phyloP scores from a whole-genome alignment of 345 rosid genomes.

The Eucalyptus regnans region DNA sequence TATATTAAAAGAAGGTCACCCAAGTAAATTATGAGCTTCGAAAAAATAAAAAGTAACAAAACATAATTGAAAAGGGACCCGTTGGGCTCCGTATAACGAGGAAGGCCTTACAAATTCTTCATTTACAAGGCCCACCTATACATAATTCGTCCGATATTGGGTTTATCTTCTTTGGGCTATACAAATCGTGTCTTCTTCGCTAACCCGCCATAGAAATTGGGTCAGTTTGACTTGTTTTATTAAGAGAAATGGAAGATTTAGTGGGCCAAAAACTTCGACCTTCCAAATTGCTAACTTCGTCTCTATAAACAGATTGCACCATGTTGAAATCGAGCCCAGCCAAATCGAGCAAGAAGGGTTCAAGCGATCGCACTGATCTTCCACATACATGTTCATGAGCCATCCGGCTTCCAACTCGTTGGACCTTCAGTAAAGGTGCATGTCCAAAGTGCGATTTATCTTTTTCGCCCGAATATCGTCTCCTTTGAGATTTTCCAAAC shows the following conservation, averaged over 20 bases:
- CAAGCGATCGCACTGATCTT: neutral
- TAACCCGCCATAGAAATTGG: neutral
- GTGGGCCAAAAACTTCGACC: neutral
- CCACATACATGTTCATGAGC: neutral
- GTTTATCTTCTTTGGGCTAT: neutral
- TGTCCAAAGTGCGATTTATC: neutral
- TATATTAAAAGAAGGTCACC: neutral
- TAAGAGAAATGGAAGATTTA: neutral
- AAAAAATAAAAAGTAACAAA: neutral
- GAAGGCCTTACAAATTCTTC: neutral
- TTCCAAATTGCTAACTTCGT: neutral
- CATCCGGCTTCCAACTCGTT: slow-evolving; percentile 1
- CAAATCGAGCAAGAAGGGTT: neutral
- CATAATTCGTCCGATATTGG: neutral
- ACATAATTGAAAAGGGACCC: neutral
- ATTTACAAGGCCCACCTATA: neutral
- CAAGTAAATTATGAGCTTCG: neutral
- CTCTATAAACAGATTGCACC: neutral
- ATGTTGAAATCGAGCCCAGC: slow-evolving; percentile 2
- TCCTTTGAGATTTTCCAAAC: neutral
- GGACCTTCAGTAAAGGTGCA: neutral
- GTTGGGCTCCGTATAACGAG: neutral
- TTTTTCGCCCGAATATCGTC: neutral
- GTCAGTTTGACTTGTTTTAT: neutral
- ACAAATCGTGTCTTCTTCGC: neutral